Evolutionary conservation across 106 monocot species (phyloP).

Genomic region (Iris macrosiphon): DNA sequence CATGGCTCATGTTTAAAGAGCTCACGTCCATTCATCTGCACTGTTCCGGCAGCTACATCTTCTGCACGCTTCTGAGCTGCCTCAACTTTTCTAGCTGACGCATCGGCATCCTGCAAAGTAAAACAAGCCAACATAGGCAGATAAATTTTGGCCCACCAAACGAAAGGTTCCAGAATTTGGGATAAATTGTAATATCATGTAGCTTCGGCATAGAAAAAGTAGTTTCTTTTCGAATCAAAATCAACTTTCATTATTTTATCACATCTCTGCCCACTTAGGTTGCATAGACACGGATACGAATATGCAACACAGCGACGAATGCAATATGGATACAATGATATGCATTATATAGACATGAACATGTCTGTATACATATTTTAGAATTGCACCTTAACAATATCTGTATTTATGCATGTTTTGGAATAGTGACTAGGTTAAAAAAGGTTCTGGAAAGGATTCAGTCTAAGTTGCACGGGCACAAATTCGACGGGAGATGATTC

Average conservation of each 20-base stretch:
- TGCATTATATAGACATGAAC: too few relatives aligned
- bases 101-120: slow-evolving; percentile 51
- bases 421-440: too few relatives aligned
- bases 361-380: too few relatives aligned
- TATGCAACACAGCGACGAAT: too few relatives aligned
- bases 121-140: background rate
- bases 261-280: too few relatives aligned
- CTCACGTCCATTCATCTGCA: slow-evolving; percentile 86
- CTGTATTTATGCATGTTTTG: too few relatives aligned
- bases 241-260: background rate
- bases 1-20: slow-evolving; percentile 83
- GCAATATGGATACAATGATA: too few relatives aligned
- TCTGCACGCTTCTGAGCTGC: slow-evolving; percentile 65
- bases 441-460: too few relatives aligned
- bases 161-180: background rate
- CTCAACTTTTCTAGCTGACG: slow-evolving; percentile 51
- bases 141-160: background rate
- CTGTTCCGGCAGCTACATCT: slow-evolving; percentile 59
- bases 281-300: too few relatives aligned
- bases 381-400: too few relatives aligned
- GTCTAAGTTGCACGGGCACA: too few relatives aligned
- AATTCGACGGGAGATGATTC: too few relatives aligned
- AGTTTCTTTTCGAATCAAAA: background rate
- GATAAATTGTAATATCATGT: background rate
- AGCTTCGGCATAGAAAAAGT: background rate